Conservation (phyloP, 768 basidiomycete species). For the Arthromyces matolae region DNA sequence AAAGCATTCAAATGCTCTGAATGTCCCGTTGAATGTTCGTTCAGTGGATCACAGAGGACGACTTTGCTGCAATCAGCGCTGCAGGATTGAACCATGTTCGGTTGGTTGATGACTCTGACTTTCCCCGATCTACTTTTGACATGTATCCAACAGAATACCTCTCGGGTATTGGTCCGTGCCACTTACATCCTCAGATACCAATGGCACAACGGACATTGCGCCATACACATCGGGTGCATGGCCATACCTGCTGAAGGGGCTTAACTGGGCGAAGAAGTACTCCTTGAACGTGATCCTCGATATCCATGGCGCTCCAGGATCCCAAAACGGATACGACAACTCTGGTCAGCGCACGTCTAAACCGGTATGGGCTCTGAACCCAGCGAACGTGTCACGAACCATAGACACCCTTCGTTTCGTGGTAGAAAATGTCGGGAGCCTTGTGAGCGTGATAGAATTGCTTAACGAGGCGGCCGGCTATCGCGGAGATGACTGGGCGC, state of each 20-base stretch:
- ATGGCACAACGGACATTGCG: conserved; percentile 36
- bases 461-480: conserved; percentile 70
- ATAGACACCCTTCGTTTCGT: conserved; percentile 57
- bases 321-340: conserved; percentile 71
- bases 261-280: conserved; percentile 61
- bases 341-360: conserved; percentile 59
- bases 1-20: not conserved
- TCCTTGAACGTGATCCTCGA: conserved; percentile 71
- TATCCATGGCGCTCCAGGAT: conserved; percentile 70
- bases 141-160: conserved; percentile 47
- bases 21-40: conserved; percentile 3
- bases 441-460: conserved; percentile 62
- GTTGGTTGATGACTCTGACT: conserved; percentile 26
- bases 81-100: conserved; percentile 73
- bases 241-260: conserved; percentile 60
- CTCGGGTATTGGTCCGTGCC: conserved; percentile 82
- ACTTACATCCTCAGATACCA: conserved; percentile 50
- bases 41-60: conserved; percentile 64
- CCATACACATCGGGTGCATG: conserved; percentile 66
- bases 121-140: not conserved
- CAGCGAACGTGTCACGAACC: conserved; percentile 49
- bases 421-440: conserved; percentile 47
- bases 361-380: conserved; percentile 53
- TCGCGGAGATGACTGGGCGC: conserved; percentile 35
- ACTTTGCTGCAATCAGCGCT: conserved; percentile 59